These are phyloP conservation scores for Plantago ovata DNA, from an alignment of 257 asterid genomes.

Conservation along the genomic window DNA sequence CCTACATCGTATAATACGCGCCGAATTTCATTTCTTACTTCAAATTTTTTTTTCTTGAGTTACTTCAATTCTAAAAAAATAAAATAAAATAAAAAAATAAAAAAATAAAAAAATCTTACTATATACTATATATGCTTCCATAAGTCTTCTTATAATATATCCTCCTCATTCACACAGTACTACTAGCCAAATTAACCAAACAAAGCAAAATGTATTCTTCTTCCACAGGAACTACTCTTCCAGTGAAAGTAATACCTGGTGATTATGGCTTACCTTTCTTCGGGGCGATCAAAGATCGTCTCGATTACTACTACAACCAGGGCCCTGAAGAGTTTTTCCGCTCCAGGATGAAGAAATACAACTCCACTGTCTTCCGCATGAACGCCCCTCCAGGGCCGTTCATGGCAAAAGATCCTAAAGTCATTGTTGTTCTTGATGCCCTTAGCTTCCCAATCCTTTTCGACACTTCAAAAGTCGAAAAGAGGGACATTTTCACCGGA, in stretches of 20 bases:
- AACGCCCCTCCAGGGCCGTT: constrained; percentile 63
- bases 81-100: no score
- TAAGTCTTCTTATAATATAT: not conserved
- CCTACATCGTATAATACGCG: no score
- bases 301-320: constrained; percentile 37
- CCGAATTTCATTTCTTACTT: no score
- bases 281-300: constrained; percentile 43
- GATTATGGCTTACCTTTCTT: constrained; percentile 40
- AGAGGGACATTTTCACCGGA: constrained; percentile 27
- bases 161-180: not conserved
- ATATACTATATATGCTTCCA: no score
- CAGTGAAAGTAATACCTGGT: constrained; percentile 50
- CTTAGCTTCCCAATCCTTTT: constrained; percentile 30
- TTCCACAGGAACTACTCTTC: constrained; percentile 20
- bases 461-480: constrained; percentile 32
- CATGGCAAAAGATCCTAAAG: constrained; percentile 34
- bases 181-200: no score
- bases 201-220: constrained; percentile 21
- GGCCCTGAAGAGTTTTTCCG: constrained; percentile 45
- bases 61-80: no score
- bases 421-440: constrained; percentile 29
- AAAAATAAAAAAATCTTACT: no score
- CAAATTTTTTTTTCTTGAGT: no score
- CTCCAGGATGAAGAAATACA: constrained; percentile 34
- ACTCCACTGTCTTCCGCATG: constrained; percentile 43